Conservation (phyloP, 2,329 filamentous ascomycete species). For the Fusarium coicis region DNA sequence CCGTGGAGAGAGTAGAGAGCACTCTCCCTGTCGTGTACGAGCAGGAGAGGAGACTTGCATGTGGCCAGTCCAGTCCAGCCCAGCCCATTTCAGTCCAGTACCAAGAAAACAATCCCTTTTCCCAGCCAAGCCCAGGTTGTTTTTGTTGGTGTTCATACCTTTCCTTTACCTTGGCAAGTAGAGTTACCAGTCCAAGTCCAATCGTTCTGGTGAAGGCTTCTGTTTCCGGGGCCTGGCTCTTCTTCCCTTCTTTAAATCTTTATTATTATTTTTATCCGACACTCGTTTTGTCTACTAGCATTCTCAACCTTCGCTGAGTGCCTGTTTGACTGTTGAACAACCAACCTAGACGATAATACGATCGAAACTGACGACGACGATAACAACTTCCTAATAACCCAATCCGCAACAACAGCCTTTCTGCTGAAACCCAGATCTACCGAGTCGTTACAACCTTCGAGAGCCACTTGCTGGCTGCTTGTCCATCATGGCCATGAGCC, state of each 20-base stretch:
- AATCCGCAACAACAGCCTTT: neutral
- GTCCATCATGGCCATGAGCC: constrained; percentile 69
- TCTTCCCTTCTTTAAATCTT: constrained; percentile 19
- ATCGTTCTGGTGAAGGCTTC: constrained; percentile 36
- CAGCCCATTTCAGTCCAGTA: neutral
- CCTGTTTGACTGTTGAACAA: constrained; percentile 20
- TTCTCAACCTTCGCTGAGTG: constrained; percentile 38
- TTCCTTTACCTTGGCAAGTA: constrained; percentile 17
- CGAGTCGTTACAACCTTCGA: constrained; percentile 23
- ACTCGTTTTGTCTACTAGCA: constrained; percentile 42
- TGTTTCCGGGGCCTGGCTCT: constrained; percentile 29
- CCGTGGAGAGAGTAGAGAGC: neutral
- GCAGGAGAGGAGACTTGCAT: constrained; percentile 34
- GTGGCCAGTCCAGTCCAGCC: constrained; percentile 14
- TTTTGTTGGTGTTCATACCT: constrained; percentile 36
- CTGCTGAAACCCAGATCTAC: constrained; percentile 15
- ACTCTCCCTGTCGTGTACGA: constrained; percentile 20
- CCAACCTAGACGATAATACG: constrained; percentile 6
- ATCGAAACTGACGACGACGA: constrained; percentile 10
- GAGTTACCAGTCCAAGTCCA: constrained; percentile 35
- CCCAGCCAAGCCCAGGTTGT: constrained; percentile 33
- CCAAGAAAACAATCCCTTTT: constrained; percentile 48
- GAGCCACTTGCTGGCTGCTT: constrained; percentile 47
- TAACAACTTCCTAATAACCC: constrained; percentile 9
- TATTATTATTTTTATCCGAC: constrained; percentile 35